Evolutionary conservation across 78 protist genomes (phyloP).

Genomic region (Salpingoeca rosetta): DNA sequence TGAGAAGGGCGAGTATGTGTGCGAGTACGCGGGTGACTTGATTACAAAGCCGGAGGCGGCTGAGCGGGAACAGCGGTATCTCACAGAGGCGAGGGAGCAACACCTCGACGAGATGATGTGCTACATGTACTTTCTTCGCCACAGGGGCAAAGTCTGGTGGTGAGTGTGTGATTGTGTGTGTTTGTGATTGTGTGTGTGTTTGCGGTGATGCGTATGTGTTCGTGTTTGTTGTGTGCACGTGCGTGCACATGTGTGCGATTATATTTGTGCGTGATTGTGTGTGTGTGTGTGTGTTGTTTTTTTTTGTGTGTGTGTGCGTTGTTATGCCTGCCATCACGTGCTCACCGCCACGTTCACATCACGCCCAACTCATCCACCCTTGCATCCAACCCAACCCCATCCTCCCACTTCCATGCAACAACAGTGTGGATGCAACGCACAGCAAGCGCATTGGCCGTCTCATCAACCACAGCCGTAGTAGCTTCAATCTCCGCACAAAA

Average conservation of each 20-base stretch:
- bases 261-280: no score
- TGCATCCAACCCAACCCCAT: neutral
- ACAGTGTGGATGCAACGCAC: conserved; percentile 26
- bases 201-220: neutral
- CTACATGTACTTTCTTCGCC: neutral
- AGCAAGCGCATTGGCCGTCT: conserved; percentile 15
- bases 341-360: neutral
- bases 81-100: neutral
- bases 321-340: neutral
- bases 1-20: neutral
- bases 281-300: neutral
- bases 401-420: neutral
- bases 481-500: neutral
- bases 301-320: neutral
- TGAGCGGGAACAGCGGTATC: neutral
- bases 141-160: neutral
- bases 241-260: no score
- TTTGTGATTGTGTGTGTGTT: neutral
- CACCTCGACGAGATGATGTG: neutral
- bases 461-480: conserved; percentile 17
- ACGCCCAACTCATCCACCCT: no score
- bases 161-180: no score
- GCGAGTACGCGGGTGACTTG: neutral
- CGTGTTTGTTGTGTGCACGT: neutral
- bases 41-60: neutral